phyloP scores from a whole-genome alignment of 1,139 yeast genomes.

The Blastobotrys buckinghamii region DNA sequence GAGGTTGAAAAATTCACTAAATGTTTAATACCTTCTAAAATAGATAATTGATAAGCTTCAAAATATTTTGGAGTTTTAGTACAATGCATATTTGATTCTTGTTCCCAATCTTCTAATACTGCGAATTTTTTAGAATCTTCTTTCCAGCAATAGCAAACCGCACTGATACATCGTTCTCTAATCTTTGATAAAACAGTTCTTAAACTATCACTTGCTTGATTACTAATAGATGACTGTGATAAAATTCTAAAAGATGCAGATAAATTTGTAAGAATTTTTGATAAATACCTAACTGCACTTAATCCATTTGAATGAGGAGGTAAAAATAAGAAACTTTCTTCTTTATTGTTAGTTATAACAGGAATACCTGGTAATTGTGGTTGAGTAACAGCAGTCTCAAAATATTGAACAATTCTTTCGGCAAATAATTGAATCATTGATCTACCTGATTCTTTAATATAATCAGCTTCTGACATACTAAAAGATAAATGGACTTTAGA shows the following conservation, averaged over 20 bases:
- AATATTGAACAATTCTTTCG: constrained; percentile 29
- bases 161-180: constrained; percentile 41
- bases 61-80: constrained; percentile 28
- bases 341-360: not conserved
- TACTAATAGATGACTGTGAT: constrained; percentile 40
- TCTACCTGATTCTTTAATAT: constrained; percentile 26
- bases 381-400: constrained; percentile 10
- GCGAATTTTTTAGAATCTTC: constrained; percentile 43
- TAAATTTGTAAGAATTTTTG: constrained; percentile 38
- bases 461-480: constrained; percentile 25
- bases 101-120: constrained; percentile 40
- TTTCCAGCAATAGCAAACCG: constrained; percentile 46
- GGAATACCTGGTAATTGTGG: not conserved
- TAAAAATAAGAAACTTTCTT: constrained; percentile 44
- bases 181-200: constrained; percentile 35
- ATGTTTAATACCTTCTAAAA: constrained; percentile 29
- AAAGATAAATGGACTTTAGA: constrained; percentile 31
- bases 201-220: constrained; percentile 35
- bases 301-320: constrained; percentile 59
- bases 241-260: constrained; percentile 40
- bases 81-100: constrained; percentile 17
- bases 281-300: constrained; percentile 46
- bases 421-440: constrained; percentile 24
- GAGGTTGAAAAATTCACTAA: constrained; percentile 23
- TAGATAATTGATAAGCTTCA: constrained; percentile 28